Evolutionary conservation across 2,329 filamentous ascomycete species (phyloP), one percentile per base, ranked within the genome.

Genomic region (Drechmeria coniospora): DNA sequence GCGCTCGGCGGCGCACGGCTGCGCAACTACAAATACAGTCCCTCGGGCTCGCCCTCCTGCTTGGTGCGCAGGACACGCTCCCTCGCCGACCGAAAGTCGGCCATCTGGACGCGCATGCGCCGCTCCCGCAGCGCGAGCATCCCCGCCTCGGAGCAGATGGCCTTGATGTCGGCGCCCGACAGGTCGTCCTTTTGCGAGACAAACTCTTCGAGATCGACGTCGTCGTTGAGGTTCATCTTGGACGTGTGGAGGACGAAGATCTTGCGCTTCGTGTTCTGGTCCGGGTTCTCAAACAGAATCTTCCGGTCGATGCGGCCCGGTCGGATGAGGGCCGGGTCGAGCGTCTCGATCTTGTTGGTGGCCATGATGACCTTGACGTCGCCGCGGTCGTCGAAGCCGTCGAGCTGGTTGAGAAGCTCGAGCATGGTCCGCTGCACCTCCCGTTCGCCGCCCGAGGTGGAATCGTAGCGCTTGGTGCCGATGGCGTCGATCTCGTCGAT

Each of bases 321-420:
- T 41, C 90, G 79, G 49, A 98, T 98, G 42, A 98, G 66, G 12
- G 90, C 90, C 30, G 90, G 90, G 49, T 98, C 92, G 16, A 98
- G 68, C 4, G 83, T 92, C 42, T 98, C 92, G 42, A 98, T 98
- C 72, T 98, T 98, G 74, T 98, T 98, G 41, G 90, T 98, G 9
- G 90, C 92, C 86, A 98, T 95, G 54, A 98, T 87, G 36, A 98
- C 90, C 65, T 98, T 98, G 57, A 98, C 87, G 50, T 98, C 90
- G 42, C 90, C 92, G 35, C 90, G 81, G 55, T 98, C 92, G 50
- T 98, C 90, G 59, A 98, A 98, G 45, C 90, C 90, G 51, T 98
- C 90, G 7, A 98, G 75, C 61, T 98, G 90, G 58, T 98, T 98
- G 23, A 98, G 75, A 30, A 98, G 71, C 50, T 98, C 90, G 55